Percentiles rank a stretch among this genome's conserved stretches.
Conservation (phyloP, 2,329 filamentous ascomycete species). For the Diaporthe nobilis region DNA sequence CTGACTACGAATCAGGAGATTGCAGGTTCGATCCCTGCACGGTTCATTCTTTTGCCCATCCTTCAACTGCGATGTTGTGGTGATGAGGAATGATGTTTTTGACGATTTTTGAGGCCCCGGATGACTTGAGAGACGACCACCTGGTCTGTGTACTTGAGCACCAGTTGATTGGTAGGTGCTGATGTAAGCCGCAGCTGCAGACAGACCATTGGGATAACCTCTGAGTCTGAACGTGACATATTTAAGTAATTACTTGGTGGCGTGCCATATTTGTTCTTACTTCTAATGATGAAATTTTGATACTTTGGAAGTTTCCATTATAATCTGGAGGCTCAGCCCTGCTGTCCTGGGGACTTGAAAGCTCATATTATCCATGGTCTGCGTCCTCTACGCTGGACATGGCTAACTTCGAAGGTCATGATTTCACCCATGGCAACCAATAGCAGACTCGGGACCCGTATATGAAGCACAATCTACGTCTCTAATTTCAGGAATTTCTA, state of each 20-base stretch:
- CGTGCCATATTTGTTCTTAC: not conserved
- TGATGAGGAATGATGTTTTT: not conserved
- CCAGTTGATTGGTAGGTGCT: not conserved
- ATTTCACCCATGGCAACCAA: too few relatives aligned
- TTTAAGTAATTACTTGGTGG: too few relatives aligned
- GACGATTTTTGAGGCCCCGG: not conserved
- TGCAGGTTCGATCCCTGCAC: slow-evolving; percentile 55
- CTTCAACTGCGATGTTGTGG: accelerated
- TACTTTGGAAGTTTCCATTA: not conserved
- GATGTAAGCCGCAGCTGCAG: not conserved
- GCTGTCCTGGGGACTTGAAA: not conserved
- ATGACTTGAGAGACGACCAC: not conserved
- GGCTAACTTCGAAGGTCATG: not conserved
- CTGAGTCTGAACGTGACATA: too few relatives aligned
- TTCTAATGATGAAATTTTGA: not conserved
- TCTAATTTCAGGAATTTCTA: too few relatives aligned
- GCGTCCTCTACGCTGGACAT: not conserved
- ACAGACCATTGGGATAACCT: not conserved
- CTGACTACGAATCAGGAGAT: slow-evolving; percentile 56
- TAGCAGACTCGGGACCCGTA: too few relatives aligned
- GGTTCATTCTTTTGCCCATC: slow-evolving; percentile 39
- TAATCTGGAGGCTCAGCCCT: not conserved
- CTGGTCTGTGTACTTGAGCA: not conserved
- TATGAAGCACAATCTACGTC: not conserved
- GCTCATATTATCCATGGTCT: not conserved